Percentiles rank a stretch among this genome's conserved stretches.
Evolutionary conservation across 331 rosid species (phyloP).

Genomic region (Arachis monticola): DNA sequence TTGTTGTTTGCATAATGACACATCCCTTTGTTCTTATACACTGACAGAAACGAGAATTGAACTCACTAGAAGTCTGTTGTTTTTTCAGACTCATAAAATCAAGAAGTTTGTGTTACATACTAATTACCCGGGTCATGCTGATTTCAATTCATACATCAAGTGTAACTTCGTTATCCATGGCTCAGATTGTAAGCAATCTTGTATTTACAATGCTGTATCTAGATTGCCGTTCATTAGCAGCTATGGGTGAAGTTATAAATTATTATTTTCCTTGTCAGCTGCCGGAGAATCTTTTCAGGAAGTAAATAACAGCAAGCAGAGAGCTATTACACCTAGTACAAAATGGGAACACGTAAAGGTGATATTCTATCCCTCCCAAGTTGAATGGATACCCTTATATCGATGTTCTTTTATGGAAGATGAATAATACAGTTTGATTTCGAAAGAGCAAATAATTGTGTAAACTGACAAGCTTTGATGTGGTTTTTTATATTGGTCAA

Average conservation of each 20-base stretch:
- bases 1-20: constrained; percentile 52
- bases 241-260: constrained; percentile 20
- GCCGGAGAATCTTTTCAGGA: constrained; percentile 76
- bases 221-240: constrained; percentile 12
- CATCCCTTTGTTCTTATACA: constrained; percentile 28
- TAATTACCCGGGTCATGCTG: constrained; percentile 97
- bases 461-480: not conserved
- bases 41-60: constrained; percentile 8
- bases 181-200: constrained; percentile 56
- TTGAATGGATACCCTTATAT: constrained; percentile 12
- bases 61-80: constrained; percentile 37
- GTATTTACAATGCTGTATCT: constrained; percentile 24
- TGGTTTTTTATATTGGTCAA: constrained; percentile 17
- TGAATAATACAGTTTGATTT: constrained; percentile 14
- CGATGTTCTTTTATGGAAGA: constrained; percentile 8
- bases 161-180: constrained; percentile 90
- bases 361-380: constrained; percentile 23
- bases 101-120: constrained; percentile 97
- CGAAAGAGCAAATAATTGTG: constrained; percentile 26
- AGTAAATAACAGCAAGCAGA: constrained; percentile 52
- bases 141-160: constrained; percentile 92
- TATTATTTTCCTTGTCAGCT: constrained; percentile 39
- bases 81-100: constrained; percentile 87
- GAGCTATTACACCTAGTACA: constrained; percentile 73
- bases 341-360: constrained; percentile 99